Conservation (phyloP, 2,329 filamentous ascomycete genomes). For the Mycogone perniciosa region DNA sequence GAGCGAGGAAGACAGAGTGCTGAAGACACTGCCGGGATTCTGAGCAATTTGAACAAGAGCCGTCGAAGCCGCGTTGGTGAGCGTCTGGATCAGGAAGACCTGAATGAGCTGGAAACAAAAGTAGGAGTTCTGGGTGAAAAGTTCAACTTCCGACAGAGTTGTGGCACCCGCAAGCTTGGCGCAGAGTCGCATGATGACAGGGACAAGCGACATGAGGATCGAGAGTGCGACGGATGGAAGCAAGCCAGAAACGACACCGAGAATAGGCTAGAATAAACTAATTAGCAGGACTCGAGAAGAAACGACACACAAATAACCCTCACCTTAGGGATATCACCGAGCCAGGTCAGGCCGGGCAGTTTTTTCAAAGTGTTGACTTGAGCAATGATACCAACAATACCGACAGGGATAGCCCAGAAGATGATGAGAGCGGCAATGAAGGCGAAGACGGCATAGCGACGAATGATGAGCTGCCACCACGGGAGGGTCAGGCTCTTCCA, state of each 20-base stretch:
- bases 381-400: conserved; percentile 75
- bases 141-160: conserved; percentile 71
- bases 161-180: conserved; percentile 76
- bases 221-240: conserved; percentile 74
- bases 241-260: conserved; percentile 76
- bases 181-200: conserved; percentile 56
- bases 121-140: conserved; percentile 87
- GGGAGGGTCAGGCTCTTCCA: conserved; percentile 68
- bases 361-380: conserved; percentile 68
- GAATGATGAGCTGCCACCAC: conserved; percentile 72
- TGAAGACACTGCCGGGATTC: conserved; percentile 55
- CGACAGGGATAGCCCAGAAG: conserved; percentile 76
- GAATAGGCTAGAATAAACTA: conserved; percentile 37
- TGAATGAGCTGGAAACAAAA: conserved; percentile 90
- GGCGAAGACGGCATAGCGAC: conserved; percentile 55
- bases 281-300: neutral
- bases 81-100: conserved; percentile 80
- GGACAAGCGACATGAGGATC: conserved; percentile 76
- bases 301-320: conserved; percentile 3
- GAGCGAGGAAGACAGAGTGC: conserved; percentile 62
- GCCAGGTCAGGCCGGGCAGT: conserved; percentile 66
- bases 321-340: conserved; percentile 59
- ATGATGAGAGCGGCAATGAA: conserved; percentile 69
- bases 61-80: conserved; percentile 71
- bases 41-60: conserved; percentile 57